Evolutionary conservation across 73 alveolate species (phyloP).

Genomic region (Paramecium sonneborni): DNA sequence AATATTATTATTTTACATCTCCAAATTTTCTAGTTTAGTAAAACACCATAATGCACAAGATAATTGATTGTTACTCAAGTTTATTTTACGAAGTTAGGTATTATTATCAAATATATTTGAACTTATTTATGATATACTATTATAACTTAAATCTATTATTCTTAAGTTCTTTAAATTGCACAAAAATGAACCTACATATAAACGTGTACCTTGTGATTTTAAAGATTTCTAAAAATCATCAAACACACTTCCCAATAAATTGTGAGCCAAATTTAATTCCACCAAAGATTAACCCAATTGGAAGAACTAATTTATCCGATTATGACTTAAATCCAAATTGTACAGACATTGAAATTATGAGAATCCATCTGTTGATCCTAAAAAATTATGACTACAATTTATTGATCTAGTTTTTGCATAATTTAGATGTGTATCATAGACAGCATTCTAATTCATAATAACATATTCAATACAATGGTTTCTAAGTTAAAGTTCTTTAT

Average conservation of each 20-base stretch:
- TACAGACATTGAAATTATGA: neutral
- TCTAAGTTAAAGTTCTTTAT: constrained; percentile 25
- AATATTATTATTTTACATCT: neutral
- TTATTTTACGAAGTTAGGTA: neutral
- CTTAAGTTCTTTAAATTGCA: neutral
- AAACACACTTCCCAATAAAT: constrained; percentile 19
- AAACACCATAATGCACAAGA: constrained; percentile 21
- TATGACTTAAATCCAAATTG: neutral
- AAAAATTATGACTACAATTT: constrained; percentile 17
- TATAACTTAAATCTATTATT: constrained; percentile 1
- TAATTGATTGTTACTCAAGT: neutral
- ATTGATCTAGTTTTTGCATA: neutral
- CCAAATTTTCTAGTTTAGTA: neutral
- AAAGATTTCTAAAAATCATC: constrained; percentile 19
- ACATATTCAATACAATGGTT: neutral
- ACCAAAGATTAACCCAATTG: constrained; percentile 15
- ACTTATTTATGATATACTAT: neutral
- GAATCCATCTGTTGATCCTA: constrained; percentile 44
- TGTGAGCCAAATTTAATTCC: constrained; percentile 16
- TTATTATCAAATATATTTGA: constrained; percentile 7
- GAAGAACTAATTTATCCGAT: constrained; percentile 9
- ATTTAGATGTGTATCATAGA: neutral
- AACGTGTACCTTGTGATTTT: constrained; percentile 30
- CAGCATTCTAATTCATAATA: neutral
- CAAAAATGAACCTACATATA: constrained; percentile 33